Conservation (phyloP, 306 rosid genomes). For the Delonix regia region DNA sequence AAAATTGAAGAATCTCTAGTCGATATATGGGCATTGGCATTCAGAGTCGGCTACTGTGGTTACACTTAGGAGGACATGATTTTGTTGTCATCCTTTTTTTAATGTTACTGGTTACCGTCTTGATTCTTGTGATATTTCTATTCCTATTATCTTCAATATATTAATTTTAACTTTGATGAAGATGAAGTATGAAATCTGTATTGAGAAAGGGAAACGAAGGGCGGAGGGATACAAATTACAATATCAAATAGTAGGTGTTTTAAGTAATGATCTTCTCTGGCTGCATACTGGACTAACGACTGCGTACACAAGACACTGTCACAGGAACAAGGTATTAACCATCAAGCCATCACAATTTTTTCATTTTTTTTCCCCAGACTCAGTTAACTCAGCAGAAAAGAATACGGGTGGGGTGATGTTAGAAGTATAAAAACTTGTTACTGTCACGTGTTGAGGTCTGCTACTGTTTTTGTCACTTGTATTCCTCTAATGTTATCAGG, state of each 20-base stretch:
- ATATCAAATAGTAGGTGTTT: too few species aligned
- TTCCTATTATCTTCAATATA: slow-evolving; percentile 18
- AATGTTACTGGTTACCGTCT: slow-evolving; percentile 6
- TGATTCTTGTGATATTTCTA: slow-evolving; percentile 3
- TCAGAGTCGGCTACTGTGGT: slow-evolving; percentile 9
- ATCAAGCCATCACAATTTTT: neutral
- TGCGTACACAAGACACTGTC: neutral
- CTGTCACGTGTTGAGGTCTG: too few species aligned
- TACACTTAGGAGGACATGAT: slow-evolving; percentile 34
- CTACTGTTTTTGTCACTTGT: too few species aligned
- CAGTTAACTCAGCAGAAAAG: neutral
- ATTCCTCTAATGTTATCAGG: too few species aligned
- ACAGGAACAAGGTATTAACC: neutral
- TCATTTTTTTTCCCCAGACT: neutral
- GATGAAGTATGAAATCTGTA: too few species aligned
- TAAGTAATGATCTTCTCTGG: neutral
- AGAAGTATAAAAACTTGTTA: too few species aligned
- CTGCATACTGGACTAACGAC: neutral
- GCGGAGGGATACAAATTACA: too few species aligned
- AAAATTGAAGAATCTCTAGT: slow-evolving; percentile 17
- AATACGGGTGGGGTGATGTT: neutral
- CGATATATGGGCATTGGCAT: slow-evolving; percentile 12
- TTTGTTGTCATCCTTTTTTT: neutral
- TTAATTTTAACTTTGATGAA: neutral
- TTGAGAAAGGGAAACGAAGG: too few species aligned